These are phyloP conservation scores for Backusella macrospora DNA, from an alignment of 192 early-diverging fungal species.

Conservation along the genomic window DNA sequence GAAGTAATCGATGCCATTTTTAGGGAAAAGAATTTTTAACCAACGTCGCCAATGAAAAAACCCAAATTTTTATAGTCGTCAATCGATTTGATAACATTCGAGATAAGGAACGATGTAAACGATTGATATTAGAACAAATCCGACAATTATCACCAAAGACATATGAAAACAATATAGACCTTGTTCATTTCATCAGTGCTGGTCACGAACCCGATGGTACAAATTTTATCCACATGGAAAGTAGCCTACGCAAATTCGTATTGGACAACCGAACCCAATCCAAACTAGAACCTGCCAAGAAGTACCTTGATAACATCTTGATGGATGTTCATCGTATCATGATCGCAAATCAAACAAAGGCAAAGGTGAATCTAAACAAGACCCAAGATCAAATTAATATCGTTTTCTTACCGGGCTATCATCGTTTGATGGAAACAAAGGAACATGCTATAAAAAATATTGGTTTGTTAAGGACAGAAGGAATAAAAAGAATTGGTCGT, in stretches of 20 bases:
- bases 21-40: slow-evolving; percentile 89
- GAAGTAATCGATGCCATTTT: no score
- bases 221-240: slow-evolving; percentile 80
- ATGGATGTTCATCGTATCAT: slow-evolving; percentile 73
- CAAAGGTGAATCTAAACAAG: slow-evolving; percentile 57
- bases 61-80: slow-evolving; percentile 96
- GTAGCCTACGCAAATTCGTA: slow-evolving; percentile 81
- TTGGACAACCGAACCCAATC: slow-evolving; percentile 91
- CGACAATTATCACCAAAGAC: slow-evolving; percentile 89
- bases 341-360: slow-evolving; percentile 64
- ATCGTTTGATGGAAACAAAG: slow-evolving; percentile 72
- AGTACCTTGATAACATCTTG: slow-evolving; percentile 85
- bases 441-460: slow-evolving; percentile 64
- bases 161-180: slow-evolving; percentile 79
- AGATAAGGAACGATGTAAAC: slow-evolving; percentile 89
- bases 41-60: slow-evolving; percentile 96
- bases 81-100: slow-evolving; percentile 94
- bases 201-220: slow-evolving; percentile 34
- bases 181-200: slow-evolving; percentile 95
- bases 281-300: slow-evolving; percentile 90
- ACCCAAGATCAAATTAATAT: slow-evolving; percentile 61
- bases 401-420: slow-evolving; percentile 63
- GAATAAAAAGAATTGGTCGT: neutral
- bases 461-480: slow-evolving; percentile 46
- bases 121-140: slow-evolving; percentile 94